A percentile compares a stretch with the other conserved stretches of the same genome.
These are phyloP conservation scores for Helotiales sp. DNA, from an alignment of 2,329 filamentous ascomycete genomes.

Conservation along the genomic window DNA sequence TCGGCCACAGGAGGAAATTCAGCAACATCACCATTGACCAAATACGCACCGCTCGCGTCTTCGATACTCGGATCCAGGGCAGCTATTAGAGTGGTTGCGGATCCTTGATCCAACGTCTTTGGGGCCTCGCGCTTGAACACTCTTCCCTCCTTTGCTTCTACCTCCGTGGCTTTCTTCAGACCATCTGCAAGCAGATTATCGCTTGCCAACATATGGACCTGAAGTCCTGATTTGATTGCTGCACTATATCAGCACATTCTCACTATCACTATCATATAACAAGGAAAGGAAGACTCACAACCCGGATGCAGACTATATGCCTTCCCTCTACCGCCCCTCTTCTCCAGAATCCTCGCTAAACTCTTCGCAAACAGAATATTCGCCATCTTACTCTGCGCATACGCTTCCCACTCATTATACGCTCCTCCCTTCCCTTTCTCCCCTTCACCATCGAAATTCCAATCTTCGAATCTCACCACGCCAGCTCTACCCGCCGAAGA, in stretches of 20 bases:
- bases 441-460: slow-evolving; percentile 36
- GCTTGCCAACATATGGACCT: slow-evolving; percentile 10
- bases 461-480: slow-evolving; percentile 38
- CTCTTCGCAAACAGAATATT: slow-evolving; percentile 38
- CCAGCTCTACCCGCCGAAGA: slow-evolving; percentile 39
- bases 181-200: slow-evolving; percentile 1
- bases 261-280: not conserved
- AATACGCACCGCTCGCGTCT: slow-evolving; percentile 16
- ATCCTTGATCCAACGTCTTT: slow-evolving; percentile 19
- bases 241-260: not conserved
- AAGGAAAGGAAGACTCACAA: not conserved
- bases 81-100: slow-evolving; percentile 38
- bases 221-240: slow-evolving; percentile 14
- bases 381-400: slow-evolving; percentile 40
- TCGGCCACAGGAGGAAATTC: not conserved
- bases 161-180: not conserved
- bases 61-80: slow-evolving; percentile 39
- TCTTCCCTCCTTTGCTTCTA: slow-evolving; percentile 5
- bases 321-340: slow-evolving; percentile 24
- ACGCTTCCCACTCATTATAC: slow-evolving; percentile 37
- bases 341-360: slow-evolving; percentile 28
- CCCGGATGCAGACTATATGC: slow-evolving; percentile 37
- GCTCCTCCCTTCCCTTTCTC: slow-evolving; percentile 27
- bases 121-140: not conserved
- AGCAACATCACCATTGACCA: slow-evolving; percentile 15